Evolutionary conservation across 208 protist species (phyloP).

Genomic region (Sergeia podlipaevii): DNA sequence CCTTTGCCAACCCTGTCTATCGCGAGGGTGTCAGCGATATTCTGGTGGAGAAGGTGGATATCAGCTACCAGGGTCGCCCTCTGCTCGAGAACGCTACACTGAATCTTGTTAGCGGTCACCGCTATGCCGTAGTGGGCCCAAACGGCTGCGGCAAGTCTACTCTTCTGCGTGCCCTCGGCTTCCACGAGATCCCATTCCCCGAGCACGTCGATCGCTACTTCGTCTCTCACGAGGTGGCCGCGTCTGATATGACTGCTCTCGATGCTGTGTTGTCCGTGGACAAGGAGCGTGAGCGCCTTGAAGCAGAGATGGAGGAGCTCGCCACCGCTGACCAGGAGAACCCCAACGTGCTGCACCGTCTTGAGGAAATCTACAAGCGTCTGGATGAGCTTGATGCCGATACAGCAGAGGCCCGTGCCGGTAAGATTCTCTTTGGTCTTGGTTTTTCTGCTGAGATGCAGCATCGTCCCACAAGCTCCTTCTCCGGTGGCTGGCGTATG

Average conservation of each 20-base stretch:
- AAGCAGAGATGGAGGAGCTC: conserved; percentile 83
- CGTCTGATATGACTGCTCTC: conserved; percentile 76
- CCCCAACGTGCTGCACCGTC: conserved; percentile 50
- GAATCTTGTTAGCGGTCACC: conserved; percentile 74
- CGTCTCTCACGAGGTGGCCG: conserved; percentile 96
- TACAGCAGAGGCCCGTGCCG: conserved; percentile 78
- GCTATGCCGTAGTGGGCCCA: conserved; percentile 87
- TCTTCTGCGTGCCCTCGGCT: conserved; percentile 83
- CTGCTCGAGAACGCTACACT: conserved; percentile 87
- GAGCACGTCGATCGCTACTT: conserved; percentile 94
- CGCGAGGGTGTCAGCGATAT: conserved; percentile 85
- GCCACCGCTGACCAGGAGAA: conserved; percentile 79
- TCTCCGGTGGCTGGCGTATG: conserved; percentile 98
- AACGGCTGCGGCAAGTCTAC: conserved; percentile 95
- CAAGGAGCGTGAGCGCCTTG: conserved; percentile 76
- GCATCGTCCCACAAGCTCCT: conserved; percentile 62
- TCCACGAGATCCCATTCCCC: conserved; percentile 90
- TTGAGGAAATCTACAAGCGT: conserved; percentile 91
- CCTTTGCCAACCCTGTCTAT: conserved; percentile 79
- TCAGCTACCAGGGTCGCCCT: conserved; percentile 83
- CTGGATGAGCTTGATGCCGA: conserved; percentile 92
- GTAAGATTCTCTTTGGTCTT: conserved; percentile 94
- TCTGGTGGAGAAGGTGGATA: conserved; percentile 83
- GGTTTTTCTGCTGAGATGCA: conserved; percentile 92
- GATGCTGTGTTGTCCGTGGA: conserved; percentile 82